Base-by-base conservation (phyloP, 805 yeast genomes). In the Candida nemodendra region DNA sequence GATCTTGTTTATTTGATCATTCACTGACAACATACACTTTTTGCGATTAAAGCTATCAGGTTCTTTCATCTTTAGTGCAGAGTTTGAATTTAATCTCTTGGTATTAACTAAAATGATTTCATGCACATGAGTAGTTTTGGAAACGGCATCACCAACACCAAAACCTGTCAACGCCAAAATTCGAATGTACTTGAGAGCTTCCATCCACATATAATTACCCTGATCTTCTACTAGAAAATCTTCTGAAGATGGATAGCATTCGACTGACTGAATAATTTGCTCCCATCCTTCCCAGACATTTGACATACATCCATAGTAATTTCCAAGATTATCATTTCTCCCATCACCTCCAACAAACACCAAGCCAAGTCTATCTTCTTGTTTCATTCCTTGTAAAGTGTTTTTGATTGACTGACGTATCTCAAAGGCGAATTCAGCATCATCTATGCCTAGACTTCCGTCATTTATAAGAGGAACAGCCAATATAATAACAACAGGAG, bases 251-350 rank as follows among this genome's bases (percentile, higher is more conserved):
- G 50, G 38, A 26, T 50, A 43, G 36, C 54, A 52, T 22, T 49
- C 31, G 11, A 61, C 50, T 8, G 44, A 36, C 11, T 47, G 45
- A 5, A 61, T 31, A 4, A 59, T 22, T 4, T 36, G 27, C 4
- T 39, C 13, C 65, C 65, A 61, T 0, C 58, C 63, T 14, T 44
- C 50, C 65, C 65, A 61, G 8, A 30, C 21, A n/a, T 42, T 44
- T 4, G 49, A 22, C 17, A 37, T 48, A 34, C 60, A 56, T 1
- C 65, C 64, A 38, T 61, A 61, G 44, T 59, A 61, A 38, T 51
- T 50, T 6, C 65, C 65, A 15, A 59, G 18, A 2, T 27, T 28
- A 3, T 42, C 30, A 11, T 38, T 34, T 6, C 36, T 36, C 1
- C 36, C 26, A 18, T 41, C 41, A 21, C 45, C 47, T 5, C 59